These are phyloP conservation scores for Globisporangium paroecandrum DNA, from an alignment of 352 stramenopile species.

Conservation along the genomic window DNA sequence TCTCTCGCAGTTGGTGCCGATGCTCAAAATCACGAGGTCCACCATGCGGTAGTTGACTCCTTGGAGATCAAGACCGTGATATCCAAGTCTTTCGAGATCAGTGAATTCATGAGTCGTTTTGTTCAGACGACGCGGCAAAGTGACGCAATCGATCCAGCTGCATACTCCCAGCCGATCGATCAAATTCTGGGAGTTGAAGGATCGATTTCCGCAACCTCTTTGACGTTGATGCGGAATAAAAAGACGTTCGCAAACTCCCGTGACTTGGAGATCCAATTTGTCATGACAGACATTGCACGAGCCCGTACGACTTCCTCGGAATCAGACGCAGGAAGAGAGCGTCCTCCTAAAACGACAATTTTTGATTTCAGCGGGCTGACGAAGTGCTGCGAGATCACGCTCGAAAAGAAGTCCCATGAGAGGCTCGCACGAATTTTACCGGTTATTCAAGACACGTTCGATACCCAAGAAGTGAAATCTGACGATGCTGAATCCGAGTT, in stretches of 20 bases:
- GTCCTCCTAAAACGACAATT: slow-evolving; percentile 16
- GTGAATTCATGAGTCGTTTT: slow-evolving; percentile 31
- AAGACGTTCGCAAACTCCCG: slow-evolving; percentile 10
- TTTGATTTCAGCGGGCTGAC: slow-evolving; percentile 34
- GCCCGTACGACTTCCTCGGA: background rate
- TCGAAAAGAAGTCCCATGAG: slow-evolving; percentile 8
- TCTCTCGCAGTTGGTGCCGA: background rate
- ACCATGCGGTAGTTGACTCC: slow-evolving; percentile 14
- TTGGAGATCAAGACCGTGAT: slow-evolving; percentile 46
- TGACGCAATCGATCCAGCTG: slow-evolving; percentile 7
- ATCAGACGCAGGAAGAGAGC: background rate
- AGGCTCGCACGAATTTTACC: slow-evolving; percentile 14
- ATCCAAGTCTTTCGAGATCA: slow-evolving; percentile 35
- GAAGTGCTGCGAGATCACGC: slow-evolving; percentile 18
- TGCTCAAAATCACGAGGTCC: background rate
- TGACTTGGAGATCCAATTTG: slow-evolving; percentile 32
- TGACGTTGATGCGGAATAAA: slow-evolving; percentile 5
- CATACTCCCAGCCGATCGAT: slow-evolving; percentile 21
- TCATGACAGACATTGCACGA: slow-evolving; percentile 38
- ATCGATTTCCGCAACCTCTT: slow-evolving; percentile 13
- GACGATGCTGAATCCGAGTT: background rate
- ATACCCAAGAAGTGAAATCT: slow-evolving; percentile 26
- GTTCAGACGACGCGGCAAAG: slow-evolving; percentile 20
- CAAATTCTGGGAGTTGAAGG: slow-evolving; percentile 41
- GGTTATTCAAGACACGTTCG: slow-evolving; percentile 36